Conservation (phyloP, 2,329 filamentous ascomycete genomes). For the Trematosphaeria pertusa region DNA sequence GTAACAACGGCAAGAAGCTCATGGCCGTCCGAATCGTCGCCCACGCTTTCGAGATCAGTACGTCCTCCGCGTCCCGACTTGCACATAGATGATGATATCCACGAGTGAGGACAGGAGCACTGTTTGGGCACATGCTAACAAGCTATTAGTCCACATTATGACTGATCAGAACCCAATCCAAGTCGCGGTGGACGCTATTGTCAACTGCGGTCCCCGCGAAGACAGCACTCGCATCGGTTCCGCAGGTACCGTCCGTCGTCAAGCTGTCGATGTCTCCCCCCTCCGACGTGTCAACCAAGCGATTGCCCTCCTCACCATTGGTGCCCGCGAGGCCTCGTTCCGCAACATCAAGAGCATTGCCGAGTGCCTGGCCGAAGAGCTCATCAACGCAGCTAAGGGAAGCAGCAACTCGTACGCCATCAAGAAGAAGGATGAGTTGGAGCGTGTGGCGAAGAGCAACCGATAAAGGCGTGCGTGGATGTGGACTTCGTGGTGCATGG, state of each 20-base stretch:
- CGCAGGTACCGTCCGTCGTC: slow-evolving; percentile 98
- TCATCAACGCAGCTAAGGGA: slow-evolving; percentile 99
- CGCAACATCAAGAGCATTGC: slow-evolving; percentile 99
- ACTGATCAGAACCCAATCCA: slow-evolving; percentile 99
- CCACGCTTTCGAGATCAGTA: slow-evolving; percentile 99
- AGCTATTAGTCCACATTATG: slow-evolving; percentile 83
- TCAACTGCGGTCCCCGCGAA: slow-evolving; percentile 99
- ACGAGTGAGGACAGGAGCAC: neutral
- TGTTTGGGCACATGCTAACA: slow-evolving; percentile 10
- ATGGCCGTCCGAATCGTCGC: slow-evolving; percentile 99
- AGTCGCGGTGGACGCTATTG: slow-evolving; percentile 98
- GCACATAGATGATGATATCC: too few species aligned
- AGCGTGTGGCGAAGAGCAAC: slow-evolving; percentile 99
- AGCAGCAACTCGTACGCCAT: slow-evolving; percentile 99
- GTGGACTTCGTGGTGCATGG: slow-evolving; percentile 20
- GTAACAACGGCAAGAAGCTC: slow-evolving; percentile 99
- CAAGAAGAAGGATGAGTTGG: slow-evolving; percentile 99
- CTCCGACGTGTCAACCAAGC: slow-evolving; percentile 99
- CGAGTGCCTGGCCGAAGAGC: slow-evolving; percentile 99
- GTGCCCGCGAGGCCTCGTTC: slow-evolving; percentile 98
- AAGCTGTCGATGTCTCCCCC: slow-evolving; percentile 99
- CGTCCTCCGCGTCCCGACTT: slow-evolving; percentile 58
- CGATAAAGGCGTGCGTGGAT: slow-evolving; percentile 72
- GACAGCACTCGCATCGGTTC: slow-evolving; percentile 99
- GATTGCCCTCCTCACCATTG: slow-evolving; percentile 97